Evolutionary conservation across 768 basidiomycete genomes (phyloP), one percentile per base, ranked within the genome.

Genomic region (Hygrocybe punicea): DNA sequence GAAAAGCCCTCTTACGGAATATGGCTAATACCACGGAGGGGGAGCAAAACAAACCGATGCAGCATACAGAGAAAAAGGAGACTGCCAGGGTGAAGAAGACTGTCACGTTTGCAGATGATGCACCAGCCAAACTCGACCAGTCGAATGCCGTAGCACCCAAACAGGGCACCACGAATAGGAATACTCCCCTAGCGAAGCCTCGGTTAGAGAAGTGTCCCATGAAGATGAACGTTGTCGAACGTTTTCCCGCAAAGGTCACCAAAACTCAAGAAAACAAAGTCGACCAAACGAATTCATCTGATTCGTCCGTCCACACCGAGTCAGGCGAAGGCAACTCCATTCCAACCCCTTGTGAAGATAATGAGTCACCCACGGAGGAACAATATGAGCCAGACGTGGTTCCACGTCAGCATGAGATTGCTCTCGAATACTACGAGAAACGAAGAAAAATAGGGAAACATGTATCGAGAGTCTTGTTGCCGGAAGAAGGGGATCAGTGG

Each of bases 401-500:
- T 21, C 81, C 76, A 51, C 86, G 87, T 62, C 86, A 90, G 60
- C 84, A 88, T 25, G 89, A 91, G 67, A 79, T 91, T 61, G 84
- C 85, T 16, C 64, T 91, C 40, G 84, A 84, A 60, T 91, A 92
- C 64, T 77, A 86, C 67, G 71, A 78, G 60, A 87, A 84, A 66
- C 82, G 87, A 49, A 71, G 69, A 35, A 73, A 73, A 16, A 78
- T 91, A 51, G 83, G 84, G 1, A 73, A 79, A 37, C 80, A 79
- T 46, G 79, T 82, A 44, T 73, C 80, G 13, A 73, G 74, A 39
- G 81, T 78, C 9, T 77, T 87, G 75, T 71, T 73, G 51, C 6
- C 80, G 80, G 60, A 69, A 71, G 21, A 77, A 79, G 56, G 72
- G 75, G 35, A 62, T 59, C 9, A 78, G 45, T 73, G 75, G 64